Percentiles rank a stretch among this genome's conserved stretches.
Conservation (phyloP, 495 filamentous ascomycete species). For the Cercophora sp. region DNA sequence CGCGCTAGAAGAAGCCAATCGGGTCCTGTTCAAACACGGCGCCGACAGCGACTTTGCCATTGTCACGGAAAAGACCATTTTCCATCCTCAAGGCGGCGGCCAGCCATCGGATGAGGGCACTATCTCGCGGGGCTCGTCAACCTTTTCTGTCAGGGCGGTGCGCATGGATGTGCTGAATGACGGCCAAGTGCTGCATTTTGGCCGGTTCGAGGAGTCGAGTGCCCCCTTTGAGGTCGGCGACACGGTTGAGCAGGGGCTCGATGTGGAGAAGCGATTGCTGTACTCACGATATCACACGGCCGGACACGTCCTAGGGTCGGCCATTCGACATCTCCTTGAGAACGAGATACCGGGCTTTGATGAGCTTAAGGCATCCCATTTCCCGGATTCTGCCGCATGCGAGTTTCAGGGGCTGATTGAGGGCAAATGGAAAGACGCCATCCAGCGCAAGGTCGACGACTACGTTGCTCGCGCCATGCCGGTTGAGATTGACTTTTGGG, state of each 20-base stretch:
- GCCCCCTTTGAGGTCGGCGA: conserved; percentile 34
- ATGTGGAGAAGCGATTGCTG: conserved; percentile 49
- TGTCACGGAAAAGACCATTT: conserved; percentile 59
- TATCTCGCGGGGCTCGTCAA: conserved; percentile 31
- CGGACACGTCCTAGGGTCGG: conserved; percentile 59
- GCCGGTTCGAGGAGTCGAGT: conserved; percentile 34
- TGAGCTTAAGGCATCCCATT: conserved; percentile 61
- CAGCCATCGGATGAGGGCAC: conserved; percentile 58
- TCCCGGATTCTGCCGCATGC: conserved; percentile 54
- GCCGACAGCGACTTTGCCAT: conserved; percentile 46
- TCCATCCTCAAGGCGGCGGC: conserved; percentile 63
- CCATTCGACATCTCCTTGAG: conserved; percentile 51
- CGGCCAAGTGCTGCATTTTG: conserved; percentile 56
- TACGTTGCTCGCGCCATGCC: conserved; percentile 47
- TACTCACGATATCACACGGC: conserved; percentile 62
- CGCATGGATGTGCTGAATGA: conserved; percentile 42
- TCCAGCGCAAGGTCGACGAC: conserved; percentile 52
- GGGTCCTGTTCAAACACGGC: conserved; percentile 47
- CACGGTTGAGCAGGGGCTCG: conserved; percentile 46
- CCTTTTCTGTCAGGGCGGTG: conserved; percentile 48
- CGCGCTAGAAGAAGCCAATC: conserved; percentile 42
- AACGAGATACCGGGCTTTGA: conserved; percentile 47
- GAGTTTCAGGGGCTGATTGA: conserved; percentile 60
- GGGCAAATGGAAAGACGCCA: conserved; percentile 52
- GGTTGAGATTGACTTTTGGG: conserved; percentile 59